Base-by-base conservation (phyloP, 2,329 filamentous ascomycete species). In the Sporothrix euskadiensis region DNA sequence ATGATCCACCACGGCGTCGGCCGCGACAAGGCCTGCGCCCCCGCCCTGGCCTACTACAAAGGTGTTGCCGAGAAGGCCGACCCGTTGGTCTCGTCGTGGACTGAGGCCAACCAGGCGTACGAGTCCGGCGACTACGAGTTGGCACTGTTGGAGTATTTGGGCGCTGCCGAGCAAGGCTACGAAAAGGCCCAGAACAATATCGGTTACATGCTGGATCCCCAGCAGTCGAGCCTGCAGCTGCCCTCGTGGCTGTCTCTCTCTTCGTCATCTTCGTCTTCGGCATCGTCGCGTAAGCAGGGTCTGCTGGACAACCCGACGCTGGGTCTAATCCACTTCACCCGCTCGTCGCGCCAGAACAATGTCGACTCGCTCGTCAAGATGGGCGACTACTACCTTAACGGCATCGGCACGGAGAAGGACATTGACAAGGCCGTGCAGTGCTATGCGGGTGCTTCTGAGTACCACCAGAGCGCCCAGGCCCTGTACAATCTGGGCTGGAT, bases 401-500 rank as follows among this genome's bases (percentile, higher is more conserved):
- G 96, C 7, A 88, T 94, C 32, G 95, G 95, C 3, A 88, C 92
- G 0, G 84, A 88, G 8, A 78, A 84, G 0, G 92, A 97, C 76
- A 84, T 92, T 22, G 91, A 94, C 70, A 97, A 97, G 81, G 97
- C 97, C 6, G 94, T 94, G 0, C 90, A 92, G 61, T 99, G 96
- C 83, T 99, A 99, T 79, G 91, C 92, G 71, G 92, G 93, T 4
- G 96, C 96, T 1, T 94, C 94, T 0, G 96, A 99, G 79, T 94
- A 92, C 74, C 90, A 95, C 77, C 92, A 94, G 79, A 97, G 94
- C 78, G 96, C 95, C 2, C 97, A 99, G 82, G 96, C 97, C 16
- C 89, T 98, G 73, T 99, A 94, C 88, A 98, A 99, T 78, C 85
- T 99, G 16, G 97, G 96, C 5, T 99, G 96, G 96, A 98, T 99